These are phyloP conservation scores for Hygrophoropsis aurantiaca DNA, from an alignment of 768 basidiomycete species.

Conservation along the genomic window DNA sequence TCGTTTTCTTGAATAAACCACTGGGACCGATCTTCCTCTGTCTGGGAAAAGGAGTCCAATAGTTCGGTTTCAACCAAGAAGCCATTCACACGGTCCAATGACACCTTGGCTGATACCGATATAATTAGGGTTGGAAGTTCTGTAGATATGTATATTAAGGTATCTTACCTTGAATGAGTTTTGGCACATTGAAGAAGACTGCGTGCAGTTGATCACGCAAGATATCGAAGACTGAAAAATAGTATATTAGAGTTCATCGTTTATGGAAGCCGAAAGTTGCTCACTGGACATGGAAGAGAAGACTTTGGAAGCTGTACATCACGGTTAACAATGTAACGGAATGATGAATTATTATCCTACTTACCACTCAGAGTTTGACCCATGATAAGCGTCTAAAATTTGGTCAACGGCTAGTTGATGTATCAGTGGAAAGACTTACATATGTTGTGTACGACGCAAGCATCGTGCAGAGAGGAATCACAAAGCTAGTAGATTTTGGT, in stretches of 20 bases:
- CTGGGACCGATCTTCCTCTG: not conserved
- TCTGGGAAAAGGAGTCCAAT: constrained; percentile 6
- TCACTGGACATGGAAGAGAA: constrained; percentile 39
- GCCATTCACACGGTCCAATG: constrained; percentile 55
- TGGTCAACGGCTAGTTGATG: not conserved
- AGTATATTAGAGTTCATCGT: not conserved
- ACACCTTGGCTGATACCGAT: constrained; percentile 51
- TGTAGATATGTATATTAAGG: constrained; percentile 23
- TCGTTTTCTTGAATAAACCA: constrained; percentile 6
- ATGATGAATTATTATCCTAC: not conserved
- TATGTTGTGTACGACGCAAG: constrained; percentile 61
- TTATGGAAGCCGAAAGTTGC: not conserved
- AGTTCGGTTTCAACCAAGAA: constrained; percentile 35
- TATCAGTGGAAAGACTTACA: constrained; percentile 31
- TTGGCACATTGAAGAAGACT: constrained; percentile 31
- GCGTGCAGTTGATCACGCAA: constrained; percentile 49
- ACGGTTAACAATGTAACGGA: constrained; percentile 3
- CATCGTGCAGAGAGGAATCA: constrained; percentile 68
- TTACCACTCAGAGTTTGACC: constrained; percentile 10
- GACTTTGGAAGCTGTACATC: constrained; percentile 30
- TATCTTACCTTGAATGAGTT: constrained; percentile 19
- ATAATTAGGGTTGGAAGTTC: not conserved
- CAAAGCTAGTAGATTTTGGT: constrained; percentile 37
- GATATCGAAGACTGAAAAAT: constrained; percentile 52
- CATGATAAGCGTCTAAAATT: constrained; percentile 13